A percentile compares a stretch with the other conserved stretches of the same genome.
phyloP scores from a whole-genome alignment of 2,329 filamentous ascomycete genomes.

The Fusarium albosuccineum region DNA sequence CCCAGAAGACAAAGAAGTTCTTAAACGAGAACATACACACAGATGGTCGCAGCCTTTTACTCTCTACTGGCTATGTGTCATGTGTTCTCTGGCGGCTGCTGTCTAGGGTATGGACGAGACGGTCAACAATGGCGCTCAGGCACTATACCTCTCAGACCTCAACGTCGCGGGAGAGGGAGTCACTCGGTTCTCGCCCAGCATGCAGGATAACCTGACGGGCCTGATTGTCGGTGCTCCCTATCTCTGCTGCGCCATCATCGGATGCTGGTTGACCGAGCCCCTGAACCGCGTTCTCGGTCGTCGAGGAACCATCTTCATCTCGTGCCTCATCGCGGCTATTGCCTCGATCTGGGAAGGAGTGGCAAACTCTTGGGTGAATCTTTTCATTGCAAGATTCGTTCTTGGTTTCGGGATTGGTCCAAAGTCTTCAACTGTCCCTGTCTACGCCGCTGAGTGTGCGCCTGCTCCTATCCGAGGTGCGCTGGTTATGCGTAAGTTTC shows the following conservation, averaged over 20 bases:
- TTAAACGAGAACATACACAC: constrained; percentile 44
- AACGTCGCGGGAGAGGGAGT: neutral
- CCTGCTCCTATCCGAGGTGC: constrained; percentile 6
- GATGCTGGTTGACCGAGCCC: constrained; percentile 10
- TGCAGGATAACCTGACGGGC: constrained; percentile 8
- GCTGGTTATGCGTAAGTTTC: constrained; percentile 3
- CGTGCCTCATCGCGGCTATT: neutral
- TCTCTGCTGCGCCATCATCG: constrained; percentile 8
- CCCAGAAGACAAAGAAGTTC: constrained; percentile 45
- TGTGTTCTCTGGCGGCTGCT: constrained; percentile 27
- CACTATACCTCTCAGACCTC: neutral
- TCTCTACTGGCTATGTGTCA: constrained; percentile 50
- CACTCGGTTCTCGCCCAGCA: neutral
- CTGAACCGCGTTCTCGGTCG: constrained; percentile 1
- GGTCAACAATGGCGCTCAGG: constrained; percentile 6
- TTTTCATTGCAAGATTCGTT: constrained; percentile 1
- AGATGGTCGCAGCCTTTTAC: constrained; percentile 48
- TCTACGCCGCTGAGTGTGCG: constrained; percentile 8
- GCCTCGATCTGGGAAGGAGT: constrained; percentile 7
- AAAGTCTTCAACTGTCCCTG: constrained; percentile 7
- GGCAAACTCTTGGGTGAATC: constrained; percentile 2
- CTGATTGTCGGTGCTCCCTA: constrained; percentile 5
- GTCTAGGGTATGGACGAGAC: constrained; percentile 7
- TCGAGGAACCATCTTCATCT: constrained; percentile 7
- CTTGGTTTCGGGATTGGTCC: constrained; percentile 4